A percentile compares a stretch with the other conserved stretches of the same genome.
phyloP scores from a whole-genome alignment of 1,284 basidiomycete genomes.

The Baeospora myosura region DNA sequence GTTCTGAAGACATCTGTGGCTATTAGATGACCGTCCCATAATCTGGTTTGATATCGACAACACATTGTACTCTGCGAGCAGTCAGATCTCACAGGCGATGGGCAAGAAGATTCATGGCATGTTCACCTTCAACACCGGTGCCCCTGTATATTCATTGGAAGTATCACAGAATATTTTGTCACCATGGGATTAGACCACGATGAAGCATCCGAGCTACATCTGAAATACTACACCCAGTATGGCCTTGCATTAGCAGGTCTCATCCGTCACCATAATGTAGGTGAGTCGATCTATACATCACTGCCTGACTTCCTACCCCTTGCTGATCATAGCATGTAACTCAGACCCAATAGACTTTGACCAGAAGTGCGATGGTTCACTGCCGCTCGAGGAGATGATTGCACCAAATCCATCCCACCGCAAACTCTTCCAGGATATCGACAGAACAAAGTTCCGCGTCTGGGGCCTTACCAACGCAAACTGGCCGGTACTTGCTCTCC shows the following conservation, averaged over 20 bases:
- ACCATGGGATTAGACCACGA: constrained; percentile 59
- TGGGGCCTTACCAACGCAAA: constrained; percentile 84
- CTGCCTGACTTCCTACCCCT: neutral
- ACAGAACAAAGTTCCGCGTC: constrained; percentile 69
- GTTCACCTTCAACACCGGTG: constrained; percentile 9
- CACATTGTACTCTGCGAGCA: constrained; percentile 73
- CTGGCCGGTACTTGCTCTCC: constrained; percentile 45
- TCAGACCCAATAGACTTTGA: constrained; percentile 85
- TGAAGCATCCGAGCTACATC: constrained; percentile 69
- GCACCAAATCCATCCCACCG: constrained; percentile 57
- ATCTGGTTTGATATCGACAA: constrained; percentile 87
- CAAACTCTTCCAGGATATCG: constrained; percentile 71
- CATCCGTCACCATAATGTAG: constrained; percentile 71
- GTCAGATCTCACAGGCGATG: constrained; percentile 39
- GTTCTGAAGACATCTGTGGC: constrained; percentile 6
- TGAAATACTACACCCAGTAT: constrained; percentile 72
- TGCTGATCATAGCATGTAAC: constrained; percentile 1
- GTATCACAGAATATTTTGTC: constrained; percentile 63
- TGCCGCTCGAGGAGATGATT: constrained; percentile 80
- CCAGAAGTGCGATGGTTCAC: constrained; percentile 72
- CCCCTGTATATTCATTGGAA: neutral
- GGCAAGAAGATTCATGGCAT: constrained; percentile 53
- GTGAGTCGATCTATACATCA: constrained; percentile 31
- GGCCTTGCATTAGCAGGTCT: constrained; percentile 84
- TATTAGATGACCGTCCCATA: constrained; percentile 46